phyloP scores from a whole-genome alignment of 768 basidiomycete genomes.

The Gloeostereum incarnatum region DNA sequence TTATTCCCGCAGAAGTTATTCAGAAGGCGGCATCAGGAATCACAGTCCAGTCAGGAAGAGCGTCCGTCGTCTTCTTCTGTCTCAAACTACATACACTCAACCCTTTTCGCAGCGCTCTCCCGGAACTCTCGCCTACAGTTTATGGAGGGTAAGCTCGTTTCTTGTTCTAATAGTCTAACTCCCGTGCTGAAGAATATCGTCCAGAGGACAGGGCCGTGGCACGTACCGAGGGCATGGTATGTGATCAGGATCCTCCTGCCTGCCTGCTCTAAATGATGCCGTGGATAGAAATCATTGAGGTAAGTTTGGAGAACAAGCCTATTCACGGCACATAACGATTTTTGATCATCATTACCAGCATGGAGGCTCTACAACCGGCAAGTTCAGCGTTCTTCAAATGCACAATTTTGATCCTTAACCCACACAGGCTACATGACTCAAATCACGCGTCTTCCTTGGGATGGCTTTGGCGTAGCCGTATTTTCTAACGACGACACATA shows the following conservation, averaged over 20 bases:
- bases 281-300: constrained; percentile 11
- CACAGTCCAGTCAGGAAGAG: constrained; percentile 9
- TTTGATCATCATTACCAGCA: constrained; percentile 7
- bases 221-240: constrained; percentile 17
- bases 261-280: constrained; percentile 7
- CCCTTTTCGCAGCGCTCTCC: constrained; percentile 8
- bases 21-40: constrained; percentile 14
- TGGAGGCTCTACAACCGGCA: constrained; percentile 9
- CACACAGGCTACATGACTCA: constrained; percentile 11
- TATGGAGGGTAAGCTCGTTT: constrained; percentile 17
- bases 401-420: neutral
- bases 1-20: constrained; percentile 16
- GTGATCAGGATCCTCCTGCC: neutral
- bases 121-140: constrained; percentile 15
- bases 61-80: constrained; percentile 9
- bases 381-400: neutral
- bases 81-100: neutral
- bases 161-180: constrained; percentile 17
- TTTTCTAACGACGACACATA: constrained; percentile 17
- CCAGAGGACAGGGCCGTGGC: constrained; percentile 12
- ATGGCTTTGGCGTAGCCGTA: constrained; percentile 15
- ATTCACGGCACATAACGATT: neutral
- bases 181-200: too few relatives aligned
- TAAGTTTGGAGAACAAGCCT: neutral
- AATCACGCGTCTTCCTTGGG: constrained; percentile 11